Base-by-base conservation (phyloP, 2,329 filamentous ascomycete species). In the Aspergillus aculeatus region DNA sequence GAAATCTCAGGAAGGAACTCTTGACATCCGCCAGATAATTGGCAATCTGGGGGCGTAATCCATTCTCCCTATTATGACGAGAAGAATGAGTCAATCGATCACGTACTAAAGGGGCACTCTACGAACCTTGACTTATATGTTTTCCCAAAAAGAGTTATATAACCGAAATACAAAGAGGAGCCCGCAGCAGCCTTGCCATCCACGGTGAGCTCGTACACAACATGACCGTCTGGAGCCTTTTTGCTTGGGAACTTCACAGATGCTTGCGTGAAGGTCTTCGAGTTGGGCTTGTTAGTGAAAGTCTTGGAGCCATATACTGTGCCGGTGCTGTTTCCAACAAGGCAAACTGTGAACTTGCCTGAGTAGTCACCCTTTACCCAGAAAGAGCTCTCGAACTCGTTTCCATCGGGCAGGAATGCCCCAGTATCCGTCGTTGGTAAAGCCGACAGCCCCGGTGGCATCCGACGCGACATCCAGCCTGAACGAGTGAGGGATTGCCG, bases 401-500 rank as follows among this genome's bases (percentile, higher is more conserved):
- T 64, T 2, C 61, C 59, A 23, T 66, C 63, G 1, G 1, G 71
- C 68, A 1, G 66, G 65, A 21, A 70, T 65, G 7, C 67, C 69
- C 58, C 59, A 64, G 29, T 65, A 70, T 29, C 67, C 82, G 62
- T 77, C 67, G 56, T 86, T 77, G 47, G 79, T 75, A 38, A 81
- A 68, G 4, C 73, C 74, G 47, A 71, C 67, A 26, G 26, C 26
- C 26, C 26, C 26, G 5, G 26, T 26, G 26, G 26, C 26, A 9
- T 7, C 26, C 26, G n/a, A 64, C 60, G 62, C 60, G 10, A 66
- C 64, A 12, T 68, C 67, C 2, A 78, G 71, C 38, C 69, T 80
- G 66, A 88, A 69, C 0, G 83, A 85, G 5, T 79, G 79, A 2
- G 81, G 78, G 1, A 88, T 76, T 0, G 79, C 82, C 2, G 78